Base-by-base conservation (phyloP, 75 land plant genomes). In the Ceratopteris richardii region DNA sequence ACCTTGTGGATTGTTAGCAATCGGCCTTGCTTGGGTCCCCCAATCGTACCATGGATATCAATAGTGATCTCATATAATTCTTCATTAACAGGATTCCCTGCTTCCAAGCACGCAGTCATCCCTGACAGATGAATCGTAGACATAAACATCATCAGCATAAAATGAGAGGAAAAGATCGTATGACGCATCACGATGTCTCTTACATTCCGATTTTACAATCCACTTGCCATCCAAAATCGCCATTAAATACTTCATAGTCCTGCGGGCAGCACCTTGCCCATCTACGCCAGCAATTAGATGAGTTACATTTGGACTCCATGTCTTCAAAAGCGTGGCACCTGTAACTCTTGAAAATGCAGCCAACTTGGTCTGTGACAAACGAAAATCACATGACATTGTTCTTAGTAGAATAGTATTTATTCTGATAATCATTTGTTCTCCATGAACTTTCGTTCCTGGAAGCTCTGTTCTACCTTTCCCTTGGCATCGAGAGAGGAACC, bases 391-490 rank as follows among this genome's bases (percentile, higher is more conserved):
- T n/a, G n/a, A n/a, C n/a, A n/a, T n/a, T n/a, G n/a, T n/a, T n/a
- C n/a, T n/a, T n/a, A n/a, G n/a, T n/a, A n/a, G n/a, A n/a, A n/a
- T n/a, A n/a, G n/a, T n/a, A n/a, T n/a, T n/a, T n/a, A n/a, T n/a
- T n/a, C n/a, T n/a, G n/a, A n/a, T n/a, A n/a, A n/a, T n/a, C n/a
- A n/a, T n/a, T n/a, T n/a, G n/a, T n/a, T n/a, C n/a, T n/a, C n/a
- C n/a, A n/a, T n/a, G n/a, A n/a, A n/a, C n/a, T n/a, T n/a, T n/a
- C n/a, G n/a, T n/a, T n/a, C n/a, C n/a, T n/a, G n/a, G n/a, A n/a
- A n/a, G n/a, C n/a, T n/a, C n/a, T n/a, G n/a, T n/a, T n/a, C 13
- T 64, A 90, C 96, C 96, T 87, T 90, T 23, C 80, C 82, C 20
- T 56, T 66, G 23, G 58, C 0, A 76, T 80, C 74, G 13, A 91